phyloP scores from a whole-genome alignment of 495 filamentous ascomycete species.

The Rhizodiscina lignyota region DNA sequence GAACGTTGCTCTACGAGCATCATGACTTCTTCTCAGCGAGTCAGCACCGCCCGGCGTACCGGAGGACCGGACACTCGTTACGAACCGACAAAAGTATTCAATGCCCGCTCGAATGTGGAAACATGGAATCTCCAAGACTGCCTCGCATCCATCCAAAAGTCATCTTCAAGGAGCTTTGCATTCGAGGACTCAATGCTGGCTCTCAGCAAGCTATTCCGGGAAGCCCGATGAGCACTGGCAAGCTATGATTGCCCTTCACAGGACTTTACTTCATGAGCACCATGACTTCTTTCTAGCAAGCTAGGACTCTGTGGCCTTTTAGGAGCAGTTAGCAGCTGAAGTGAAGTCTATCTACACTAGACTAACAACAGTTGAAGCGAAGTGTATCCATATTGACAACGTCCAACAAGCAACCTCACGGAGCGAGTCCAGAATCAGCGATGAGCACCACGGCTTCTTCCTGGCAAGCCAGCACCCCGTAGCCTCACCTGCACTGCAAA shows the following conservation, averaged over 20 bases:
- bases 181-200: no score
- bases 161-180: no score
- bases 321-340: constrained; percentile 15
- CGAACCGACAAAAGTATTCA: constrained; percentile 48
- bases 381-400: constrained; percentile 68
- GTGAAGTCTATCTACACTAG: constrained; percentile 59
- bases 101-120: constrained; percentile 82
- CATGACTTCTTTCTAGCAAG: constrained; percentile 49
- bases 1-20: constrained; percentile 28
- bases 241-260: constrained; percentile 52
- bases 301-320: constrained; percentile 56
- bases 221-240: constrained; percentile 60
- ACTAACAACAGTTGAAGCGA: constrained; percentile 62
- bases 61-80: constrained; percentile 33
- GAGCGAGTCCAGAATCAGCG: no score
- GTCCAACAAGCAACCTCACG: no score
- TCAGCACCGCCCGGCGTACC: constrained; percentile 51
- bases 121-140: no score
- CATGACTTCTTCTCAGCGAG: constrained; percentile 49
- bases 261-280: constrained; percentile 28
- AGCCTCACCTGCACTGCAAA: constrained; percentile 38
- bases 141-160: no score
- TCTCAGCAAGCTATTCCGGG: no score
- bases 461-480: constrained; percentile 61
- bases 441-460: constrained; percentile 51